Evolutionary conservation across 192 early-diverging fungal genomes (phyloP).

Genomic region (Obelidium mucronatum): DNA sequence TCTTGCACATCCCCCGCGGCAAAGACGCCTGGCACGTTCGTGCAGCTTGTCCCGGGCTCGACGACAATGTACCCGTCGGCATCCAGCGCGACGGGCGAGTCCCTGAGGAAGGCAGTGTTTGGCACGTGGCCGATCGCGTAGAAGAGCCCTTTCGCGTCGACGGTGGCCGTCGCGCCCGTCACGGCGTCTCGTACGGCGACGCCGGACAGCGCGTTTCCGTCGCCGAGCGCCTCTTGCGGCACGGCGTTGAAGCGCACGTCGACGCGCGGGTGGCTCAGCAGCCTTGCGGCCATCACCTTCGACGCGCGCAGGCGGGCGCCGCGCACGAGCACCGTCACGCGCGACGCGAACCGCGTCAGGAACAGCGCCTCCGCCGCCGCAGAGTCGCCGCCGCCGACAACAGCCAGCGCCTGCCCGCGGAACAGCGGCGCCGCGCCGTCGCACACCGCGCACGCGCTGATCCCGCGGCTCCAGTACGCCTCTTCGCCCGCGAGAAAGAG

Average conservation of each 20-base stretch:
- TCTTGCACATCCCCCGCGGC: slow-evolving; percentile 98
- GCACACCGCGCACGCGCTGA: slow-evolving; percentile 97
- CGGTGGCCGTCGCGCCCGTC: slow-evolving; percentile 64
- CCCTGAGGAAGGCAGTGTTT: slow-evolving; percentile 68
- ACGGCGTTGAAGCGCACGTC: slow-evolving; percentile 86
- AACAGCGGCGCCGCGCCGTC: slow-evolving; percentile 97
- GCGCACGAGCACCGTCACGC: slow-evolving; percentile 91
- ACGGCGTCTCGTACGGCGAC: slow-evolving; percentile 74
- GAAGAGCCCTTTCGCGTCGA: slow-evolving; percentile 89
- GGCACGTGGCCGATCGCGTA: slow-evolving; percentile 97
- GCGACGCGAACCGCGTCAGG: slow-evolving; percentile 92
- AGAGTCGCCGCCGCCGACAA: slow-evolving; percentile 95
- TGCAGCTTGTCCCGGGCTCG: slow-evolving; percentile 70
- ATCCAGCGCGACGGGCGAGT: slow-evolving; percentile 76
- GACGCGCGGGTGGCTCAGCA: slow-evolving; percentile 83
- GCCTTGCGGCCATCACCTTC: slow-evolving; percentile 92
- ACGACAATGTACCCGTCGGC: slow-evolving; percentile 88
- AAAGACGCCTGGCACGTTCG: slow-evolving; percentile 89
- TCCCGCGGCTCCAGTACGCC: slow-evolving; percentile 93
- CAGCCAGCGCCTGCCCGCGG: slow-evolving; percentile 88
- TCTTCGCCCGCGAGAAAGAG: slow-evolving; percentile 78
- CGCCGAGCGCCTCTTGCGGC: slow-evolving; percentile 84
- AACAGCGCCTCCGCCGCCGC: slow-evolving; percentile 91
- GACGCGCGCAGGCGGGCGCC: slow-evolving; percentile 92
- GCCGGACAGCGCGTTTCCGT: slow-evolving; percentile 74